These are phyloP conservation scores for Coemansia sp. DNA, from an alignment of 192 early-diverging fungal species.

Conservation along the genomic window DNA sequence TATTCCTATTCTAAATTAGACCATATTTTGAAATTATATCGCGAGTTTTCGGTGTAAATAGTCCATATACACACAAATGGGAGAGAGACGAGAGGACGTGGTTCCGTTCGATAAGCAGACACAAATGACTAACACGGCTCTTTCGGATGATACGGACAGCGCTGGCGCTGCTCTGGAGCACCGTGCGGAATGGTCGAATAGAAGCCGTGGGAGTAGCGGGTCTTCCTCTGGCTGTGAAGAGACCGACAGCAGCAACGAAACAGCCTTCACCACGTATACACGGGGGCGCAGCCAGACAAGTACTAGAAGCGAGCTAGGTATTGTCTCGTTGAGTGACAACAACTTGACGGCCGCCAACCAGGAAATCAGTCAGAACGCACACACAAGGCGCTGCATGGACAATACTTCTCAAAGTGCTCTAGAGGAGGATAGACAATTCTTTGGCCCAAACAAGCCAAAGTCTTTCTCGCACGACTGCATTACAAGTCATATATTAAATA, in stretches of 20 bases:
- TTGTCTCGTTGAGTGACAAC: background rate
- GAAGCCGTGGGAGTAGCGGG: background rate
- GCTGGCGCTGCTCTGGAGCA: slow-evolving; percentile 13
- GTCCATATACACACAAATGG: too few relatives aligned
- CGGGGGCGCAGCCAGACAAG: background rate
- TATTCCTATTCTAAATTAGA: too few relatives aligned
- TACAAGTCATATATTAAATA: background rate
- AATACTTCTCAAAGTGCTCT: background rate
- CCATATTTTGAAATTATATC: too few relatives aligned
- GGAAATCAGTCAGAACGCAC: background rate
- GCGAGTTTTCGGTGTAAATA: too few relatives aligned
- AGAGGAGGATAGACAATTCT: slow-evolving; percentile 6
- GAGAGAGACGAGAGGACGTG: background rate
- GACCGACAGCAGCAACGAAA: slow-evolving; percentile 10
- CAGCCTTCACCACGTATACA: slow-evolving; percentile 4
- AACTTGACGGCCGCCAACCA: background rate
- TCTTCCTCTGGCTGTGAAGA: background rate
- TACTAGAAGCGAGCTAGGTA: slow-evolving; percentile 10
- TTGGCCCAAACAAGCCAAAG: slow-evolving; percentile 9
- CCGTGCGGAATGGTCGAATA: slow-evolving; percentile 17
- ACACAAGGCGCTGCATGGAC: background rate
- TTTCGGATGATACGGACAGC: slow-evolving; percentile 1
- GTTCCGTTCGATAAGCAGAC: background rate
- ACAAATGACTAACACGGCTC: background rate
- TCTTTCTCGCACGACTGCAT: slow-evolving; percentile 45